A percentile compares a stretch with the other conserved stretches of the same genome.
phyloP scores from a whole-genome alignment of 2,329 filamentous ascomycete genomes.

The Hymenoscyphus albidus region DNA sequence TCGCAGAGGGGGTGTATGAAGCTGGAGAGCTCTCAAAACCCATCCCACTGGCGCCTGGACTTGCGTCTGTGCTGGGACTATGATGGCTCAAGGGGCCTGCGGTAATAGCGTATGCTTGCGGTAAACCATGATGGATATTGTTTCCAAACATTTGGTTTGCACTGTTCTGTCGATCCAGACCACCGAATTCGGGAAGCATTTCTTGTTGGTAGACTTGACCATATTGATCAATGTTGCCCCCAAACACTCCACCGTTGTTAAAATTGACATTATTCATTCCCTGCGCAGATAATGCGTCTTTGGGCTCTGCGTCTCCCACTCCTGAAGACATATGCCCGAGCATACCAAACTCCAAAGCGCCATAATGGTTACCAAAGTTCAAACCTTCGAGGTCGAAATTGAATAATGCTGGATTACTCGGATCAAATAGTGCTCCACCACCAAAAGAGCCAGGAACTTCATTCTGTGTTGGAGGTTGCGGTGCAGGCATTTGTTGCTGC shows the following conservation, averaged over 20 bases:
- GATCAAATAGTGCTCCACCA: conserved; percentile 69
- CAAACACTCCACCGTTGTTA: conserved; percentile 30
- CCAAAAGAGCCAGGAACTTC: conserved; percentile 45
- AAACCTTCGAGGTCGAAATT: conserved; percentile 94
- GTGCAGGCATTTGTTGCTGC: conserved; percentile 38
- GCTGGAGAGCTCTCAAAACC: conserved; percentile 54
- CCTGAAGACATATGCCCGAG: conserved; percentile 94
- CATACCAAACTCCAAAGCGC: conserved; percentile 92
- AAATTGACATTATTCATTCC: conserved; percentile 38
- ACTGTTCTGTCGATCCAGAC: conserved; percentile 43
- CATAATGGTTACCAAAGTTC: conserved; percentile 95
- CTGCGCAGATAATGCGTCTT: conserved; percentile 54
- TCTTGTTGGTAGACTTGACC: conserved; percentile 46
- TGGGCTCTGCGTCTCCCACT: conserved; percentile 72
- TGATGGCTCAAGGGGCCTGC: conserved; percentile 59
- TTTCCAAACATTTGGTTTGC: conserved; percentile 38
- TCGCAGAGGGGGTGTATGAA: conserved; percentile 27
- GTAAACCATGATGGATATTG: conserved; percentile 57
- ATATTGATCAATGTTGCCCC: conserved; percentile 39
- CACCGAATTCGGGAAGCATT: conserved; percentile 51
- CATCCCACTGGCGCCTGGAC: conserved; percentile 52
- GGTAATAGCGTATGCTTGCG: conserved; percentile 62
- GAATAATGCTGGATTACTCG: conserved; percentile 86
- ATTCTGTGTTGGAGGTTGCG: conserved; percentile 41
- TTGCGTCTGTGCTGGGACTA: conserved; percentile 62